These are phyloP conservation scores for Musa itinerans DNA, from an alignment of 176 grass and related monocot species.

Conservation along the genomic window DNA sequence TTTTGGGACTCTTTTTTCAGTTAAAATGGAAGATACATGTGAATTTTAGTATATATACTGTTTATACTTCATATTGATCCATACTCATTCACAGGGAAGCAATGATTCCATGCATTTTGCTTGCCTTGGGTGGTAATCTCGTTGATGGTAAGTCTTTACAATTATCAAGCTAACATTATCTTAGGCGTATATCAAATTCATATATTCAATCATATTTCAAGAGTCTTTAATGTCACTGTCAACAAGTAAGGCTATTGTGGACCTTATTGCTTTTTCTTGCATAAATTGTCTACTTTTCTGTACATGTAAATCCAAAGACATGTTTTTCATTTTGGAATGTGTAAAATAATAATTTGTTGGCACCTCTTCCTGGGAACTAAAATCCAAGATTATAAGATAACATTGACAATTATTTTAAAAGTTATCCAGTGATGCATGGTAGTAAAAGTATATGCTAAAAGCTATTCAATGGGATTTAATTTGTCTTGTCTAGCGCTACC, in stretches of 20 bases:
- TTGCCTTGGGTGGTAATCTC: constrained; percentile 97
- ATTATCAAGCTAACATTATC: background rate
- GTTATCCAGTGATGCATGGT: background rate
- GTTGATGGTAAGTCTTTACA: constrained; percentile 67
- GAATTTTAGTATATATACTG: too few relatives aligned
- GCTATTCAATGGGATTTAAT: background rate
- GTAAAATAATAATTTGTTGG: background rate
- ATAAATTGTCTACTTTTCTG: too few relatives aligned
- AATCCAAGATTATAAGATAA: background rate
- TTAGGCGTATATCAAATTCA: background rate
- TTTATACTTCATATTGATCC: too few relatives aligned
- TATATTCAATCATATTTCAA: background rate
- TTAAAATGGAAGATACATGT: background rate
- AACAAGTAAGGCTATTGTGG: too few relatives aligned
- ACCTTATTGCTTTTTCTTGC: too few relatives aligned
- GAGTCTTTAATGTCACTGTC: too few relatives aligned
- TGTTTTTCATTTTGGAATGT: too few relatives aligned
- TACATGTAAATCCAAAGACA: too few relatives aligned
- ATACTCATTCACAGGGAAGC: constrained; percentile 47
- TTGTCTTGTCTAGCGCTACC: background rate
- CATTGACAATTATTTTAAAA: background rate
- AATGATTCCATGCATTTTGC: constrained; percentile 99
- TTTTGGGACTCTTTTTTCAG: background rate
- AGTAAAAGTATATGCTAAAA: background rate
- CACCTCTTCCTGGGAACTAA: background rate